Base-by-base conservation (phyloP, 2,329 filamentous ascomycete species). In the Neoarthrinium moseri region DNA sequence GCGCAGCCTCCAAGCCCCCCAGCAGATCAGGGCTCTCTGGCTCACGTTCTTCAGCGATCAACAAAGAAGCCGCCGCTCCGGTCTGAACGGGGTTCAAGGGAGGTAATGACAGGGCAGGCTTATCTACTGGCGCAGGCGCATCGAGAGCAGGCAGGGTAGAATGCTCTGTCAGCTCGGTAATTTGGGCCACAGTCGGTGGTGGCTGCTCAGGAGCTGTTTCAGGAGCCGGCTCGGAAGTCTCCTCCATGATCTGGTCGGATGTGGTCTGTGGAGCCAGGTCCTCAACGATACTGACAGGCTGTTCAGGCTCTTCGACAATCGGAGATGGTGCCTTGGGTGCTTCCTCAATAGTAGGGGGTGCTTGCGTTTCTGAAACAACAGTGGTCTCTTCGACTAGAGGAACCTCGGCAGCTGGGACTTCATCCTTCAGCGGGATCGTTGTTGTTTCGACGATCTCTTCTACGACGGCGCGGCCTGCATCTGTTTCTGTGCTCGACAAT, bases 1-100 rank as follows among this genome's bases (percentile, higher is more conserved):
- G 62, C 26, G 71, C 72, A 2, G 70, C 64, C 53, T 75, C 68
- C 1, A 75, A 56, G n/a, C 65, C 69, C n/a, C 66, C 68, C 18
- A 75, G 65, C 27, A 75, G 45, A 53, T 76, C 71, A 6, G 69
- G 63, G 21, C 70, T 69, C 12, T 68, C 65, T 2, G 64, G 58
- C 24, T 61, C 62, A 15, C 64, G 61, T 8, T 65, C 61, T 12
- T 56, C 54, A 13, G 52, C 49, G 5, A 50, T 48, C 48, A 8
- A 53, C 38, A 26, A 49, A 10, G 27, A 45, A 12, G 54, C 45
- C 13, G 54, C 38, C 21, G 57, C 52, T 23, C 54, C 54, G 12
- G 52, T 49, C 4, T 50, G 39, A 5, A 47, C 27, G 40, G 47
- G 27, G 22, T 49, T 41, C 10, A 44, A 22, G 21, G 47, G 11